Evolutionary conservation across 768 basidiomycete species (phyloP).

Genomic region (Suillus lakei): DNA sequence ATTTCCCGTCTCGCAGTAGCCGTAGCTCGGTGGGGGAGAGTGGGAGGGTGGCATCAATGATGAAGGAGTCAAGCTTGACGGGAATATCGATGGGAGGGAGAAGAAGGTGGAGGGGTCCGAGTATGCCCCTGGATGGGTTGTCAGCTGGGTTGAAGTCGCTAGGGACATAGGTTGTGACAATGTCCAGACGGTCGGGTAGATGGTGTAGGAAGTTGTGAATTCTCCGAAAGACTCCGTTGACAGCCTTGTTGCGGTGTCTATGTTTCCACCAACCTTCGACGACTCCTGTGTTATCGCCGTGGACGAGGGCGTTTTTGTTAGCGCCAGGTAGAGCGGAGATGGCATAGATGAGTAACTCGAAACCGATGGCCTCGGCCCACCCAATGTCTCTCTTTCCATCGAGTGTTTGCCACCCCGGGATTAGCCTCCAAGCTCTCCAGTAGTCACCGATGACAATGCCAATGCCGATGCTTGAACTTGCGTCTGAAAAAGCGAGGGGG

Average conservation of each 20-base stretch:
- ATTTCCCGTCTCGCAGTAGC: no score
- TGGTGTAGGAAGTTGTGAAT: conserved; percentile 25
- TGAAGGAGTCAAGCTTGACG: conserved; percentile 13
- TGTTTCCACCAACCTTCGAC: conserved; percentile 50
- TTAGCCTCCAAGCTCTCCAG: conserved; percentile 40
- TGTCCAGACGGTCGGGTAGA: conserved; percentile 28
- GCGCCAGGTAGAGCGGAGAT: background rate
- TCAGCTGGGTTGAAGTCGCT: conserved; percentile 26
- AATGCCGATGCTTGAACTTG: conserved; percentile 42
- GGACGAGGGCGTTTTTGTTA: conserved; percentile 25
- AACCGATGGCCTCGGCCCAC: conserved; percentile 53
- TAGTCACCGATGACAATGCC: conserved; percentile 33
- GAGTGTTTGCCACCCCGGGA: conserved; percentile 34
- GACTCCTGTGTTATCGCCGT: conserved; percentile 46
- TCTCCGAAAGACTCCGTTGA: no score
- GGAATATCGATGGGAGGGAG: conserved; percentile 40
- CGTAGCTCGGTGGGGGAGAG: conserved; percentile 3
- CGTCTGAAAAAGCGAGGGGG: conserved; percentile 48
- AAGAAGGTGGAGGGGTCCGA: conserved; percentile 21
- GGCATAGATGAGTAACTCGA: conserved; percentile 41
- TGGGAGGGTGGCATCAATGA: conserved; percentile 12
- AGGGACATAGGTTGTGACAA: conserved; percentile 23
- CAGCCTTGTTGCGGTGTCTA: no score
- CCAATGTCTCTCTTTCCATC: conserved; percentile 39
- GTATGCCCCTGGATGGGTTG: conserved; percentile 23